A percentile compares a stretch with the other conserved stretches of the same genome.
Evolutionary conservation across 805 yeast genomes (phyloP).

Genomic region (Pichia sporocuriosa): DNA sequence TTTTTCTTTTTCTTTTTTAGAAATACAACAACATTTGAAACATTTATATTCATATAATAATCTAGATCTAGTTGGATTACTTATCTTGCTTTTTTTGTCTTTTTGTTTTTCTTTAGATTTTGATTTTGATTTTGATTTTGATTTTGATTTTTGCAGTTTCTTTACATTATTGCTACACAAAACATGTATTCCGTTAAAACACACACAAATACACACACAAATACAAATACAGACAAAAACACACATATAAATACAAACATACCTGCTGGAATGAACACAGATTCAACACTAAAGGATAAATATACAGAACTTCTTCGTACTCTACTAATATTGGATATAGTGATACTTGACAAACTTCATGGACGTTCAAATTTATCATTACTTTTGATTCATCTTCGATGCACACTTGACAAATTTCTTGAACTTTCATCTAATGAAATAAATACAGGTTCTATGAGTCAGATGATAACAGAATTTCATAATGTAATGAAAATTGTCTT

Average conservation of each 20-base stretch:
- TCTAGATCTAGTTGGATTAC: too few species aligned
- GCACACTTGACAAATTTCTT: neutral
- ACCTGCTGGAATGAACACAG: too few species aligned
- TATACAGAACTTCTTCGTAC: neutral
- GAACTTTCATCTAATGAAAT: neutral
- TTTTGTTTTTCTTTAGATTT: too few species aligned
- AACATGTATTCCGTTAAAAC: neutral
- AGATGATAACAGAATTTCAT: neutral
- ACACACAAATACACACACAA: neutral
- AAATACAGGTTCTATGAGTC: neutral
- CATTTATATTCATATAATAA: neutral
- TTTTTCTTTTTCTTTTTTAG: neutral
- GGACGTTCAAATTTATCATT: constrained; percentile 10
- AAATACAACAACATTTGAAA: neutral
- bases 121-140: too few species aligned
- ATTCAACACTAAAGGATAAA: too few species aligned
- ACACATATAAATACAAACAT: constrained; percentile 6
- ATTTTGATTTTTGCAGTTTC: too few species aligned
- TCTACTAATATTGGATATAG: constrained; percentile 9
- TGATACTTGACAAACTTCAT: constrained; percentile 12
- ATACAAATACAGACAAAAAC: neutral
- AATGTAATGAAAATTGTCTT: neutral
- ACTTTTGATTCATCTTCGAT: constrained; percentile 8
- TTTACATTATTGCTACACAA: neutral
- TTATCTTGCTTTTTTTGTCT: too few species aligned